A percentile compares a stretch with the other conserved stretches of the same genome.
Conservation (phyloP, 352 stramenopile species). For the Globisporangium viniferum region DNA sequence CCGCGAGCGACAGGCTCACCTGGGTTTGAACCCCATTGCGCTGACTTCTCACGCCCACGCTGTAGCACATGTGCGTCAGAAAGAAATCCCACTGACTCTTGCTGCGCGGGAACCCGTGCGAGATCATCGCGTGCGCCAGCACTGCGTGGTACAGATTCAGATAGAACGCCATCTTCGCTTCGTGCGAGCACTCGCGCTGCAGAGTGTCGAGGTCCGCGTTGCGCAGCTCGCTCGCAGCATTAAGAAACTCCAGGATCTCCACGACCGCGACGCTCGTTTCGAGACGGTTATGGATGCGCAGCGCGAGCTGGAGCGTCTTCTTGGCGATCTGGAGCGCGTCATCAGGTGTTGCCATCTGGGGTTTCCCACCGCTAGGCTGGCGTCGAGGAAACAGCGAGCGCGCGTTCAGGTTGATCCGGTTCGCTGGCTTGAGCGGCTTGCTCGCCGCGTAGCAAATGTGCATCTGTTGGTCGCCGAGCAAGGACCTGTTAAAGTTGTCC, state of each 20-base stretch:
- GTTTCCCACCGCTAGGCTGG: neutral
- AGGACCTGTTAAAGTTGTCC: conserved; percentile 40
- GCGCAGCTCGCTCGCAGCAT: conserved; percentile 58
- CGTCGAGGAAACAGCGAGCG: conserved; percentile 47
- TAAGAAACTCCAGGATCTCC: conserved; percentile 62
- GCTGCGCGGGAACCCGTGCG: conserved; percentile 52
- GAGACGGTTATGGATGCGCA: conserved; percentile 33
- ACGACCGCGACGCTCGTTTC: conserved; percentile 37
- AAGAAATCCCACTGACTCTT: conserved; percentile 62
- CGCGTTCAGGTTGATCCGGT: conserved; percentile 60
- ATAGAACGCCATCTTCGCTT: conserved; percentile 72
- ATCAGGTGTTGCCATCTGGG: conserved; percentile 6
- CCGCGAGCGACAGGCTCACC: conserved; percentile 60
- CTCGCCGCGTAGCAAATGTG: conserved; percentile 27
- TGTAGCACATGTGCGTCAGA: conserved; percentile 60
- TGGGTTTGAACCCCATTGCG: conserved; percentile 12
- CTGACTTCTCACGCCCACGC: conserved; percentile 27
- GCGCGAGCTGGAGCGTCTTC: conserved; percentile 19
- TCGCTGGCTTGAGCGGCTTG: conserved; percentile 41
- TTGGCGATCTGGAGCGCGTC: conserved; percentile 32
- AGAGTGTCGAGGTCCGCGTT: conserved; percentile 47
- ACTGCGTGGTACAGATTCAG: conserved; percentile 79
- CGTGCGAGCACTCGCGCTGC: conserved; percentile 40
- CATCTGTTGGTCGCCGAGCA: conserved; percentile 10
- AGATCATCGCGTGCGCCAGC: conserved; percentile 75